Evolutionary conservation across 495 filamentous ascomycete species (phyloP).

Genomic region (Xylaria bambusicola): DNA sequence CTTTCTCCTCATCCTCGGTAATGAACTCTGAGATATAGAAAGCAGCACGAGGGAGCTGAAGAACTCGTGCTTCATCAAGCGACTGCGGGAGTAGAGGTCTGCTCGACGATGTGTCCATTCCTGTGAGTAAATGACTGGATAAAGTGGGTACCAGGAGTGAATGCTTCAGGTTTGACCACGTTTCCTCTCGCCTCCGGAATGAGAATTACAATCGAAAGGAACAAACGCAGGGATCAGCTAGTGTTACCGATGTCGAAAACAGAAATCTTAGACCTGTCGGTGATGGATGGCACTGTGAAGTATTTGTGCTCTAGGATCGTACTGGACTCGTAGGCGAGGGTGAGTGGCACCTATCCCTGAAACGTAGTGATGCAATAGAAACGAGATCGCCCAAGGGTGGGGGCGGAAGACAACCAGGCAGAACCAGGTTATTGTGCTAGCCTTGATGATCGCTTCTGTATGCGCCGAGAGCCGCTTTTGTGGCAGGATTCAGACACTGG

Average conservation of each 20-base stretch:
- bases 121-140: neutral
- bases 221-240: too few relatives aligned
- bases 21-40: slow-evolving; percentile 94
- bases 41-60: slow-evolving; percentile 61
- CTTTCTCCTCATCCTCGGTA: slow-evolving; percentile 68
- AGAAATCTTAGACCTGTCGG: too few relatives aligned
- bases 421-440: slow-evolving; percentile 5
- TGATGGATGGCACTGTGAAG: too few relatives aligned
- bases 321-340: neutral
- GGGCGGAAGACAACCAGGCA: slow-evolving; percentile 10
- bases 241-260: too few relatives aligned
- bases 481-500: neutral
- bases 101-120: slow-evolving; percentile 8
- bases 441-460: slow-evolving; percentile 11
- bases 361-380: slow-evolving; percentile 13
- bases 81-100: slow-evolving; percentile 38
- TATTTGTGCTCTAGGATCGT: too few relatives aligned
- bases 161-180: neutral
- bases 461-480: neutral
- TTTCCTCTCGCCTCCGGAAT: neutral
- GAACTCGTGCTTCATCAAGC: slow-evolving; percentile 57
- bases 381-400: slow-evolving; percentile 6
- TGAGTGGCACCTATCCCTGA: neutral
- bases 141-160: neutral
- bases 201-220: too few relatives aligned